phyloP scores from a whole-genome alignment of 78 protist species.

The Anaeramoeba ignava region DNA sequence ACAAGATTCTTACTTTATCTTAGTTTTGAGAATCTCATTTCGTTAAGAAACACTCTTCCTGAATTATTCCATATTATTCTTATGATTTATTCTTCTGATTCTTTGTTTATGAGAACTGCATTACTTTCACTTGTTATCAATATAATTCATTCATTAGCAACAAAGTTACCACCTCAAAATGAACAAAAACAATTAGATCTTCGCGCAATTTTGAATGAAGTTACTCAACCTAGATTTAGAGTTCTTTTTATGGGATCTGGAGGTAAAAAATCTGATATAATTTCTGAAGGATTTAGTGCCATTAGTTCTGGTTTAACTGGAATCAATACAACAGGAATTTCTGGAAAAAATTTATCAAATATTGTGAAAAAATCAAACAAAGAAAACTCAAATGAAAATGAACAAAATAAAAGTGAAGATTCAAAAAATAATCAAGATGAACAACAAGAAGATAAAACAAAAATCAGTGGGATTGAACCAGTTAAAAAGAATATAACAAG shows the following conservation, averaged over 20 bases:
- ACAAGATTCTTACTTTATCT: conserved; percentile 29
- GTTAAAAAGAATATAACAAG: background rate
- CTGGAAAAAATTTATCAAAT: no score
- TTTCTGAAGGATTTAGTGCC: no score
- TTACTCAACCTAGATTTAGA: background rate
- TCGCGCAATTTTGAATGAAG: background rate
- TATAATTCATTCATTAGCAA: conserved; percentile 33
- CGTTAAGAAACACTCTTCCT: conserved; percentile 26
- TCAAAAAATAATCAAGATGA: no score
- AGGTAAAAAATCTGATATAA: background rate
- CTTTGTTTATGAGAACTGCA: conserved; percentile 22
- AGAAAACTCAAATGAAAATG: no score
- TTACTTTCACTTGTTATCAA: conserved; percentile 30
- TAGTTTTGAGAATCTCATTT: conserved; percentile 36
- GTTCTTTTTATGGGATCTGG: background rate
- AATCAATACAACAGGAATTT: no score
- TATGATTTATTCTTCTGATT: conserved; percentile 21
- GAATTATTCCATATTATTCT: conserved; percentile 31
- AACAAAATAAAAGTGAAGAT: no score
- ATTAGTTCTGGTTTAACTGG: no score
- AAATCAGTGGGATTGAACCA: no score
- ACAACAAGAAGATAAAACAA: no score
- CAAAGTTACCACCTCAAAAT: background rate
- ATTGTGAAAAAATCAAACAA: no score
- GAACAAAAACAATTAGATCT: background rate